Evolutionary conservation across 495 filamentous ascomycete genomes (phyloP).

Genomic region (Tuber umbilicatum): DNA sequence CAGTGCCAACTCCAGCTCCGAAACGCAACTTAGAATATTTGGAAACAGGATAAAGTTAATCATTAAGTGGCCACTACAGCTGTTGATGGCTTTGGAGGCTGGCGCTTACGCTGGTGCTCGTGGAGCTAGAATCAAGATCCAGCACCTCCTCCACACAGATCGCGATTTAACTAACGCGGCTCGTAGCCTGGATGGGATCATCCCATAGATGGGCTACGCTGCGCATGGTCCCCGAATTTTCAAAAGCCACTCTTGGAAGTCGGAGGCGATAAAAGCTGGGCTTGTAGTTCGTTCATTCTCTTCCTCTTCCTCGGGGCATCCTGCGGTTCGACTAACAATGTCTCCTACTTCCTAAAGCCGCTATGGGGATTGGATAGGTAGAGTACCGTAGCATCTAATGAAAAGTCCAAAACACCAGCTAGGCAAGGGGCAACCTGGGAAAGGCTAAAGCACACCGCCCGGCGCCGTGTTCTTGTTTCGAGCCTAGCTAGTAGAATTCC

Average conservation of each 20-base stretch:
- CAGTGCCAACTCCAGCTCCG: constrained; percentile 15
- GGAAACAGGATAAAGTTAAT: constrained; percentile 35
- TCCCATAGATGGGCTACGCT: constrained; percentile 29
- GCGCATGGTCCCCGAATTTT: constrained; percentile 26
- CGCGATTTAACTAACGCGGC: not conserved
- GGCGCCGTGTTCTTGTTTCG: not conserved
- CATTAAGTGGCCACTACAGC: constrained; percentile 33
- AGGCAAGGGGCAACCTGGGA: not conserved
- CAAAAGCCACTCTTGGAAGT: constrained; percentile 25
- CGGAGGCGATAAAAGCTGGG: constrained; percentile 25
- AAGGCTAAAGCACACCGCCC: not conserved
- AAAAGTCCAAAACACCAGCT: not conserved
- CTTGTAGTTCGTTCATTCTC: not conserved
- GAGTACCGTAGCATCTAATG: not conserved
- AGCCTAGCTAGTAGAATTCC: not conserved
- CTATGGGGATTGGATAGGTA: not conserved
- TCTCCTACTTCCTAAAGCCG: not conserved
- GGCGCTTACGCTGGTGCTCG: constrained; percentile 23
- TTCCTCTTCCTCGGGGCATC: not conserved
- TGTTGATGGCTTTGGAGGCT: constrained; percentile 28
- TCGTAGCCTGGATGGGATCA: constrained; percentile 27
- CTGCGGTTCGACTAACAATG: not conserved
- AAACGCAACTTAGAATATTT: constrained; percentile 25
- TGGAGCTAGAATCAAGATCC: constrained; percentile 18
- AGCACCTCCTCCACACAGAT: not conserved